phyloP scores from a whole-genome alignment of 2,329 filamentous ascomycete species.

The Intubia oerlemansii region DNA sequence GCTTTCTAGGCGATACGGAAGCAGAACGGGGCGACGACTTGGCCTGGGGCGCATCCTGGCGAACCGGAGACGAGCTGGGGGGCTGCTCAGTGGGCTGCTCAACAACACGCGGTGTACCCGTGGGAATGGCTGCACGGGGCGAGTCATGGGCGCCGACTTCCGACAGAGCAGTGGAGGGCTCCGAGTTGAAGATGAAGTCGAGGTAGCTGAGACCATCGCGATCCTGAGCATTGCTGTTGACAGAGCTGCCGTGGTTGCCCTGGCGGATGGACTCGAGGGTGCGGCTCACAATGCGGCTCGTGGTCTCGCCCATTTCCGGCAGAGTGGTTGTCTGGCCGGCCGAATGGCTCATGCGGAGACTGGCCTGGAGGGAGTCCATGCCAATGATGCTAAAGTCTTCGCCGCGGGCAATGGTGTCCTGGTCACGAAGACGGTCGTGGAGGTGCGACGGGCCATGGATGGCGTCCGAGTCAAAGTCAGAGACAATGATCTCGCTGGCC shows the following conservation, averaged over 20 bases:
- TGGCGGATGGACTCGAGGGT: constrained; percentile 28
- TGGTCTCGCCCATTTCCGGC: constrained; percentile 31
- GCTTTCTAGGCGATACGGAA: too few relatives aligned
- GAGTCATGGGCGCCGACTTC: too few relatives aligned
- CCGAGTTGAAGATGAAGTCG: too few relatives aligned
- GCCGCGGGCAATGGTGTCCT: constrained; percentile 11
- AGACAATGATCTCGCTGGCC: not conserved
- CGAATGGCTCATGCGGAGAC: constrained; percentile 18
- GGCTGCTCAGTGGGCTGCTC: too few relatives aligned
- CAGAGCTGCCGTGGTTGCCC: constrained; percentile 4
- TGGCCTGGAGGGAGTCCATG: constrained; percentile 7
- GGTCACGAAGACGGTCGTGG: constrained; percentile 9
- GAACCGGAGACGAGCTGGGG: too few relatives aligned
- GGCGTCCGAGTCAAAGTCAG: too few relatives aligned
- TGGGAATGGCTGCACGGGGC: too few relatives aligned
- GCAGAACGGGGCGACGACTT: too few relatives aligned
- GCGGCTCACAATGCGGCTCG: constrained; percentile 32
- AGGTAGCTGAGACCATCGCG: constrained; percentile 5
- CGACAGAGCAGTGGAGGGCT: too few relatives aligned
- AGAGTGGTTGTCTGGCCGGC: too few relatives aligned
- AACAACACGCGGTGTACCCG: too few relatives aligned
- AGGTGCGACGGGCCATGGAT: not conserved
- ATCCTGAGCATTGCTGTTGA: constrained; percentile 1
- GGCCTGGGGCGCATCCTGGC: too few relatives aligned
- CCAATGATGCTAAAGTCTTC: constrained; percentile 12